Evolutionary conservation across 2,329 filamentous ascomycete species (phyloP).

Genomic region (Ciborinia camelliae): DNA sequence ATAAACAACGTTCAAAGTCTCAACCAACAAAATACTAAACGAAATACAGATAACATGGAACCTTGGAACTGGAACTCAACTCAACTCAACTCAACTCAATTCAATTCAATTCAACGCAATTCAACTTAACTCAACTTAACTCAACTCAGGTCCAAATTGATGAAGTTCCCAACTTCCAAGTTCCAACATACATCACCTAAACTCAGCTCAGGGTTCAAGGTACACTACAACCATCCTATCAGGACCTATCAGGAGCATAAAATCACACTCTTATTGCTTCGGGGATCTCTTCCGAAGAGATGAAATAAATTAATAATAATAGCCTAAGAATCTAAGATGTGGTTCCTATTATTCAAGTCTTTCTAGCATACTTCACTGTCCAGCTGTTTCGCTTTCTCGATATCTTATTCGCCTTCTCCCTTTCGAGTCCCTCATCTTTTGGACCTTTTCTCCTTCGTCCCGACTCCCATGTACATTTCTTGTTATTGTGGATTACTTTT

Average conservation of each 20-base stretch:
- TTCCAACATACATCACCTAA: not conserved
- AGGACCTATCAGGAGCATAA: not conserved
- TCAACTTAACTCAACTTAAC: too few relatives aligned
- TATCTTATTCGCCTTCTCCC: not conserved
- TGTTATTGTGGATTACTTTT: not conserved
- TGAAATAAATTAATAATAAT: not conserved
- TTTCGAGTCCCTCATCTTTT: not conserved
- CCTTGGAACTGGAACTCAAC: too few relatives aligned
- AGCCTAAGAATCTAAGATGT: too few relatives aligned
- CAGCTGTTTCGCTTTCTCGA: too few relatives aligned
- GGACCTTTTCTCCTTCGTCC: not conserved
- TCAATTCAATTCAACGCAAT: too few relatives aligned
- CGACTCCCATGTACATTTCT: not conserved
- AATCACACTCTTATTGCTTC: not conserved
- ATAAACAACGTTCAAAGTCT: too few relatives aligned
- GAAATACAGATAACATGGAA: too few relatives aligned
- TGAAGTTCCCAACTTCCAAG: not conserved
- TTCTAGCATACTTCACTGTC: not conserved
- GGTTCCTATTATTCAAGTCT: not conserved
- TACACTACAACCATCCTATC: not conserved
- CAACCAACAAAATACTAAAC: too few relatives aligned
- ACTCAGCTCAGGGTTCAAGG: conserved; percentile 3
- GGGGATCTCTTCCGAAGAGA: conserved; percentile 10
- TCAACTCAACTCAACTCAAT: too few relatives aligned
- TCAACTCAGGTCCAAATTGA: not conserved